Base-by-base conservation (phyloP, 495 filamentous ascomycete species). In the Aspergillus funiculosus region DNA sequence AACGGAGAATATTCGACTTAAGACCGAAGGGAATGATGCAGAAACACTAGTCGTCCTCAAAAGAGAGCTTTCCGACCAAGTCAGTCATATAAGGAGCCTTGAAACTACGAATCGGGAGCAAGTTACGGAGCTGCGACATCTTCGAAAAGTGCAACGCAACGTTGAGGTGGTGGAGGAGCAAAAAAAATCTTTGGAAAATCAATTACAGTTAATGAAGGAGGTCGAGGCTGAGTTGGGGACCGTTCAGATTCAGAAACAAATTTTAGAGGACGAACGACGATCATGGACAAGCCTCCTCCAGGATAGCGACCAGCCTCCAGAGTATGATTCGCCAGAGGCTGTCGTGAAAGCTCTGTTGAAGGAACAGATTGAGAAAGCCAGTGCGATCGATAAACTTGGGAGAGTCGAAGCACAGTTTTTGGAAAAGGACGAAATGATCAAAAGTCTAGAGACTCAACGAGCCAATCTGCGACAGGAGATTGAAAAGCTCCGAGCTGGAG, bases 121-220 rank as follows among this genome's bases (percentile, higher is more conserved):
- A 54, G 61, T 69, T n/a, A 62, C 75, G 6, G 91, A 99, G 56
- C 64, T 97, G 4, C 86, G 85, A 39, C 81, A 86, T 46, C 73
- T 91, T 29, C 80, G 88, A 11, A 83, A 87, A 57, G 59, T 82
- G 14, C 81, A 87, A 54, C 90, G 86, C 61, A 87, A 83, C 26
- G 81, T 95, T 4, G 89, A 95, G 51, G 76, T 97, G n/a, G 82
- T 96, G 0, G 90, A 97, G 54, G 92, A 99, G 58, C 87, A 99
- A 68, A 97, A 97, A 69, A 76, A 85, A 49, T 77, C 79, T 0
- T 69, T 99, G 40, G 83, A 95, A 59, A 79, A 79, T 38, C 85
- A 80, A 52, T 52, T 99, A 20, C 78, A 85, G 48, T 66, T 85
- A 19, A 83, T 92, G 72, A 79, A 86, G 48, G 76, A 79, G 17